A percentile compares a stretch with the other conserved stretches of the same genome.
Evolutionary conservation across 192 early-diverging fungal genomes (phyloP).

Genomic region (Funneliformis mosseae): DNA sequence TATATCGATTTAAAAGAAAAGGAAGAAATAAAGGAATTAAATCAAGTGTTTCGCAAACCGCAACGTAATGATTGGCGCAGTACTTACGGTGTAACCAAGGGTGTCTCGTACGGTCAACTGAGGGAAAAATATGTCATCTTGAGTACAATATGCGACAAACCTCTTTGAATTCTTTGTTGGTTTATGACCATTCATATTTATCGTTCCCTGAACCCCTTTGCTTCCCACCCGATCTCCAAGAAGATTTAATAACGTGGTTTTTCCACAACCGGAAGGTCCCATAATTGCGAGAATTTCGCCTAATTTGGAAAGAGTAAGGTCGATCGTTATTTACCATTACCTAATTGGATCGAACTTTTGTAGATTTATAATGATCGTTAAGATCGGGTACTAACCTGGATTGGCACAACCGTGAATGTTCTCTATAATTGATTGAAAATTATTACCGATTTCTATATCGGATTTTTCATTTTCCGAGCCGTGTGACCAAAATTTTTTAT

Average conservation of each 20-base stretch:
- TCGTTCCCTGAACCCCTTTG: constrained; percentile 39
- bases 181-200: constrained; percentile 11
- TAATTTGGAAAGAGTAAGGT: background rate
- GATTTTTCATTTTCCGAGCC: background rate
- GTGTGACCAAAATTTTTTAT: background rate
- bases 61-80: background rate
- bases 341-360: too few species aligned
- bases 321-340: too few species aligned
- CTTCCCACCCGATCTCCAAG: constrained; percentile 56
- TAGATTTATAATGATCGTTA: too few species aligned
- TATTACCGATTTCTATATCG: background rate
- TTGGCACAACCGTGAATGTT: constrained; percentile 31
- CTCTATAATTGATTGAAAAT: background rate
- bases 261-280: constrained; percentile 60
- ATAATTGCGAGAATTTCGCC: constrained; percentile 59
- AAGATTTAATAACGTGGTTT: constrained; percentile 66
- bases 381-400: constrained; percentile 6
- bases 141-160: constrained; percentile 60
- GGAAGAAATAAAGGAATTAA: background rate
- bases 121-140: constrained; percentile 59
- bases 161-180: constrained; percentile 44
- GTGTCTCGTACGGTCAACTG: constrained; percentile 76
- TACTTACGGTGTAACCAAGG: constrained; percentile 59
- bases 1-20: background rate
- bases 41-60: constrained; percentile 44